These are phyloP conservation scores for Rhododendron mucronatum DNA, from an alignment of 148 eudicot genomes.

Conservation along the genomic window DNA sequence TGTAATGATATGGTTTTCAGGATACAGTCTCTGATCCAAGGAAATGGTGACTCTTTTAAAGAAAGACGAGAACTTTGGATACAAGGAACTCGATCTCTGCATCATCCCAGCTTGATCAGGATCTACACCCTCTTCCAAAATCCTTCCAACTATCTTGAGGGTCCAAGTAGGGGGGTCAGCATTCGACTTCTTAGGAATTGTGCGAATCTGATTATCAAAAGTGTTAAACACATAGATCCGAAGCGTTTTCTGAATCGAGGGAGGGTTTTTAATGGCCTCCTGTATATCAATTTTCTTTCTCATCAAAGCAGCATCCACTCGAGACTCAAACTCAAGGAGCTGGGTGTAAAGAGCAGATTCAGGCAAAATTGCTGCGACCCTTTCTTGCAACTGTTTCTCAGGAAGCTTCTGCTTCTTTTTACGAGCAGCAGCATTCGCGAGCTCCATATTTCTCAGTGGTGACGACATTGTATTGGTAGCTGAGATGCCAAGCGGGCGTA, in stretches of 20 bases:
- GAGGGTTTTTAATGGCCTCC: conserved; percentile 80
- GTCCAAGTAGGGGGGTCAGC: conserved; percentile 92
- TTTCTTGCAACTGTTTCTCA: conserved; percentile 66
- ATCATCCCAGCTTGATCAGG: conserved; percentile 67
- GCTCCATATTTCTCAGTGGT: conserved; percentile 69
- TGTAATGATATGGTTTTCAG: conserved; percentile 76
- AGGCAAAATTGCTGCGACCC: conserved; percentile 78
- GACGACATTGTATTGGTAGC: conserved; percentile 42
- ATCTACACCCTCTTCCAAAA: conserved; percentile 85
- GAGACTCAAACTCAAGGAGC: conserved; percentile 92
- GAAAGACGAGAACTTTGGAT: conserved; percentile 84
- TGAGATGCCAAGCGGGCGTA: conserved; percentile 54
- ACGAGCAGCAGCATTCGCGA: conserved; percentile 59
- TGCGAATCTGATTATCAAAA: conserved; percentile 65
- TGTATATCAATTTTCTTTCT: conserved; percentile 93
- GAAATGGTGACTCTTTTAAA: conserved; percentile 75
- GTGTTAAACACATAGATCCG: conserved; percentile 88
- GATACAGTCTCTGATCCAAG: conserved; percentile 79
- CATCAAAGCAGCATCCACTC: conserved; percentile 76
- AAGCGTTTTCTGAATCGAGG: conserved; percentile 77
- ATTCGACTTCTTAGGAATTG: conserved; percentile 65
- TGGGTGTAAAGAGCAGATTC: conserved; percentile 91
- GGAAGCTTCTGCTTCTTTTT: conserved; percentile 83
- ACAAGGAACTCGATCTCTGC: conserved; percentile 59
- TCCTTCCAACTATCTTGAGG: conserved; percentile 80